Evolutionary conservation across 805 yeast genomes (phyloP).

Genomic region (Saccharomyces eubayanus): DNA sequence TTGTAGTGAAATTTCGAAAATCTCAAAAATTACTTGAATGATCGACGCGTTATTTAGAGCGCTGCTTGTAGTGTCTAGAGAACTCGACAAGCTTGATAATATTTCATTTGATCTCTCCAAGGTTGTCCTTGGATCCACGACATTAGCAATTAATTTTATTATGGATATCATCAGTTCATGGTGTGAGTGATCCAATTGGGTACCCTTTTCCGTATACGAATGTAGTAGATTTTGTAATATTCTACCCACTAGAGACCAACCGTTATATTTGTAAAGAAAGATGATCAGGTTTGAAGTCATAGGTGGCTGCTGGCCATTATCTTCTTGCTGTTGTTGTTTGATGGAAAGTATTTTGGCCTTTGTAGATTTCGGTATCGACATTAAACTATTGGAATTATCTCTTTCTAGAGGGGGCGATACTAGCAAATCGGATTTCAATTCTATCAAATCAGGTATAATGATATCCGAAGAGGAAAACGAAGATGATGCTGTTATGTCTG

Average conservation of each 20-base stretch:
- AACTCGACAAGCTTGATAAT: slow-evolving; percentile 31
- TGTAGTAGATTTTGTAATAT: slow-evolving; percentile 51
- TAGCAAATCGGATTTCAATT: slow-evolving; percentile 40
- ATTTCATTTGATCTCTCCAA: slow-evolving; percentile 36
- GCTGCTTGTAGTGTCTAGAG: slow-evolving; percentile 34
- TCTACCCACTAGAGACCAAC: slow-evolving; percentile 83
- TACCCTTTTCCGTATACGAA: slow-evolving; percentile 22
- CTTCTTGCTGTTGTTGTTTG: slow-evolving; percentile 35
- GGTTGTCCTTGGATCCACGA: slow-evolving; percentile 35
- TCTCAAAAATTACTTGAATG: slow-evolving; percentile 50
- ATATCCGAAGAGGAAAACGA: slow-evolving; percentile 16
- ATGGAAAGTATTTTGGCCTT: slow-evolving; percentile 52
- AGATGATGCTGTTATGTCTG: slow-evolving; percentile 18
- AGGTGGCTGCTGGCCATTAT: slow-evolving; percentile 4
- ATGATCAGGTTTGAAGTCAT: slow-evolving; percentile 38
- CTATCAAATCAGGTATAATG: slow-evolving; percentile 35
- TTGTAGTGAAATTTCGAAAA: slow-evolving; percentile 63
- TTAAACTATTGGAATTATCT: slow-evolving; percentile 33
- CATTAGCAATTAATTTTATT: slow-evolving; percentile 42
- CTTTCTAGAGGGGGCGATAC: slow-evolving; percentile 52
- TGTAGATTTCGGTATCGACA: slow-evolving; percentile 48
- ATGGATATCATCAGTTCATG: slow-evolving; percentile 41
- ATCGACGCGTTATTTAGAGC: slow-evolving; percentile 25
- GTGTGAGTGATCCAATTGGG: slow-evolving; percentile 25
- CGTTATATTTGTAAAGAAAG: slow-evolving; percentile 67